These are phyloP conservation scores for Amyloporia xantha DNA, from an alignment of 768 basidiomycete species.

Conservation along the genomic window DNA sequence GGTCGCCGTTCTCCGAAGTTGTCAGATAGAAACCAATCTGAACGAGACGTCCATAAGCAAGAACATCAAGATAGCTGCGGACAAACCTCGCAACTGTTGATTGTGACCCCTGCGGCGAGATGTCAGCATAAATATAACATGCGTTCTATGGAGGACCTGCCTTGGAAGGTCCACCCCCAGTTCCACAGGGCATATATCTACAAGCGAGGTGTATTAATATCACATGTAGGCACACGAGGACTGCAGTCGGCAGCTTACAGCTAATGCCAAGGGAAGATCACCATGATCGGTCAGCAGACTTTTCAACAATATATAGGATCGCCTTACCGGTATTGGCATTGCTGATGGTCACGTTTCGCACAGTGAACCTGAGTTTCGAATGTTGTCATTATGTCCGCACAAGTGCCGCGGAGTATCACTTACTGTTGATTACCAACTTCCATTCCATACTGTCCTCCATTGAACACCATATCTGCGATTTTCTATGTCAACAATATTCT, in stretches of 20 bases:
- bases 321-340: conserved; percentile 37
- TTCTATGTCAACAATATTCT: not conserved
- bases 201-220: not conserved
- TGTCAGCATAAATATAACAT: not conserved
- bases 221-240: not conserved
- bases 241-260: conserved; percentile 6
- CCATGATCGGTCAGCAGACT: not conserved
- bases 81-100: conserved; percentile 32
- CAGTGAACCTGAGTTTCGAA: conserved; percentile 41
- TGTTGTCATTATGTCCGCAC: not conserved
- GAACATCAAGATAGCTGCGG: not conserved
- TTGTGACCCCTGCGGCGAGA: conserved; percentile 26
- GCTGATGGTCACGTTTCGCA: conserved; percentile 53
- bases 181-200: conserved; percentile 22
- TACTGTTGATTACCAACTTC: conserved; percentile 74
- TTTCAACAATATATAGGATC: no score
- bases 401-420: conserved; percentile 14
- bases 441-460: conserved; percentile 32
- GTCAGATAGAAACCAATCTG: conserved; percentile 20
- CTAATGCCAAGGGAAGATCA: not conserved
- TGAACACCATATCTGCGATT: conserved; percentile 35
- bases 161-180: conserved; percentile 47
- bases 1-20: conserved; percentile 12
- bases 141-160: conserved; percentile 7
- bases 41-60: not conserved